Conservation (phyloP, 768 basidiomycete genomes). For the Holtermanniella nyarrowii region DNA sequence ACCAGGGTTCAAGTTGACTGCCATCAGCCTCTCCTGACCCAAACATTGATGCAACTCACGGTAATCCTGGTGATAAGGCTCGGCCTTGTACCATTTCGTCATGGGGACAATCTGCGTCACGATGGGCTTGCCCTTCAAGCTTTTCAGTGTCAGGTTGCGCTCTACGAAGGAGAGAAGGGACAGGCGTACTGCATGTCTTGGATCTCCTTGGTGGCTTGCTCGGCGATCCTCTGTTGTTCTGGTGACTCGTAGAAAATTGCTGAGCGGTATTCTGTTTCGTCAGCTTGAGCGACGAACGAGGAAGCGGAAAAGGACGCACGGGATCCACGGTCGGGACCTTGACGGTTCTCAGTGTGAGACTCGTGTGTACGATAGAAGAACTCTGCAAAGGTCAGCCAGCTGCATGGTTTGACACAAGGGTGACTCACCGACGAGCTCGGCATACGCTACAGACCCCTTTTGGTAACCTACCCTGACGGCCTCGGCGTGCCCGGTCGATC, state of each 20-base stretch:
- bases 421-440: constrained; percentile 68
- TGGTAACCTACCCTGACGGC: constrained; percentile 78
- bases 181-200: constrained; percentile 67
- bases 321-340: constrained; percentile 66
- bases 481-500: constrained; percentile 79
- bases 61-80: constrained; percentile 50
- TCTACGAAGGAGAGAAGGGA: background rate
- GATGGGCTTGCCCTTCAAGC: constrained; percentile 60
- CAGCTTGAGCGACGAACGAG: background rate
- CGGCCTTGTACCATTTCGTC: constrained; percentile 58
- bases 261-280: constrained; percentile 72
- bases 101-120: constrained; percentile 64
- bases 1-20: constrained; percentile 61
- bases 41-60: constrained; percentile 33
- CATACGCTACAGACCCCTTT: constrained; percentile 64
- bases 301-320: constrained; percentile 45
- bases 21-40: constrained; percentile 1
- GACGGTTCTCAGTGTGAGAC: constrained; percentile 69
- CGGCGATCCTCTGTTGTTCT: constrained; percentile 63
- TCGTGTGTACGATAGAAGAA: constrained; percentile 95
- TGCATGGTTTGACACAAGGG: background rate
- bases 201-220: constrained; percentile 68
- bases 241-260: constrained; percentile 71
- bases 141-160: constrained; percentile 1
- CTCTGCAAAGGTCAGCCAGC: constrained; percentile 45